phyloP scores from a whole-genome alignment of 768 basidiomycete species.

The Suillus occidentalis region DNA sequence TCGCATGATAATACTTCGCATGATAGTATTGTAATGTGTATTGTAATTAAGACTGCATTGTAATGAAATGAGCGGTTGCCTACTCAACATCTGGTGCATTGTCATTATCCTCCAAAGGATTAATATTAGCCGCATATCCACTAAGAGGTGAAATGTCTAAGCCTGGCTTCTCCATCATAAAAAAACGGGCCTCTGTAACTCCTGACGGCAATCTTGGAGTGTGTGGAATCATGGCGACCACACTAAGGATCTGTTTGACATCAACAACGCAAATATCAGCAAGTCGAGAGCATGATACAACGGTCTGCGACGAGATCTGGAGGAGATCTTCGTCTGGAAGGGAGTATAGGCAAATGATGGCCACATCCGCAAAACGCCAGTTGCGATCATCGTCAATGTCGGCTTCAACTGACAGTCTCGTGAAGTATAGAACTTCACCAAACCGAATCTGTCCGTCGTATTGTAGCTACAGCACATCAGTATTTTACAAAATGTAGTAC shows the following conservation, averaged over 20 bases:
- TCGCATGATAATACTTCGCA: too few species aligned
- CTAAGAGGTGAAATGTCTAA: constrained; percentile 12
- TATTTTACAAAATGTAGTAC: too few species aligned
- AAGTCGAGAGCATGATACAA: constrained; percentile 18
- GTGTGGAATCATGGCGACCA: constrained; percentile 25
- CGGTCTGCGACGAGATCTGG: constrained; percentile 15
- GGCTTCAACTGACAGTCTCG: constrained; percentile 14
- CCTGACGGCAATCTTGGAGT: constrained; percentile 6
- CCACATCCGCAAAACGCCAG: constrained; percentile 10
- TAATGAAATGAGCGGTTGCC: too few species aligned
- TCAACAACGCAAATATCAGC: constrained; percentile 20
- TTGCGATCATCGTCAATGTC: constrained; percentile 3
- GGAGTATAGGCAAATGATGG: constrained; percentile 22
- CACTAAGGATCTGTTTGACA: constrained; percentile 15
- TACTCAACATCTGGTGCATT: too few species aligned
- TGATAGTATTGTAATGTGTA: too few species aligned
- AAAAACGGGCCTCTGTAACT: constrained; percentile 16
- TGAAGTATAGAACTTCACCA: constrained; percentile 7
- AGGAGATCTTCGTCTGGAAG: constrained; percentile 18
- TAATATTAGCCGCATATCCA: too few species aligned
- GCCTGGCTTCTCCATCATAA: constrained; percentile 27
- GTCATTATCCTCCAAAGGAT: too few species aligned
- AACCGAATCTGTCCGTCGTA: neutral
- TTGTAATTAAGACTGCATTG: too few species aligned
- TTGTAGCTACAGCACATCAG: neutral